These are phyloP conservation scores for Umbelopsis isabellina DNA, from an alignment of 192 early-diverging fungal genomes.

Conservation along the genomic window DNA sequence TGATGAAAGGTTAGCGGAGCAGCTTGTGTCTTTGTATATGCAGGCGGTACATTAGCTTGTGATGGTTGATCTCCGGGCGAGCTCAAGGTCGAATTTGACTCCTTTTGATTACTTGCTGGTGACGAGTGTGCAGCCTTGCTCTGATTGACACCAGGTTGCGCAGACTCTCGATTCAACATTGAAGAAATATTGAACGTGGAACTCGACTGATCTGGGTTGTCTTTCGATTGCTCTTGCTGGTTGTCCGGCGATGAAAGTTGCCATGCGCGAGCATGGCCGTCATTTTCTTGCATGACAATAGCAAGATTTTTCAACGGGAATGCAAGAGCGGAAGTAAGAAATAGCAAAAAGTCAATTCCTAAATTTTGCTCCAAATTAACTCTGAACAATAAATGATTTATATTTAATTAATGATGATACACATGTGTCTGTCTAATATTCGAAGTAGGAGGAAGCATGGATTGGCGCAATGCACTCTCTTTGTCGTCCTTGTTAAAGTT, in stretches of 20 bases:
- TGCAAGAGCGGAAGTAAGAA: not conserved
- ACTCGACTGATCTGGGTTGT: not conserved
- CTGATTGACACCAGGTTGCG: not conserved
- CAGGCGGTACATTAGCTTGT: not conserved
- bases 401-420: not conserved
- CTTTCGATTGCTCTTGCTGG: not conserved
- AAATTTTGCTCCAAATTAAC: too few relatives aligned
- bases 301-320: not conserved
- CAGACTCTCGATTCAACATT: conserved; percentile 5
- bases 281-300: conserved; percentile 10
- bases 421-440: not conserved
- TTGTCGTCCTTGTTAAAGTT: not conserved
- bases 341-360: too few relatives aligned
- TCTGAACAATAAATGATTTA: not conserved
- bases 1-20: not conserved
- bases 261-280: not conserved
- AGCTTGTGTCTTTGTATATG: not conserved
- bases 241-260: conserved; percentile 1
- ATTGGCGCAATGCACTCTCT: not conserved
- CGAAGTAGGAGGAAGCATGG: not conserved
- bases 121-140: not conserved
- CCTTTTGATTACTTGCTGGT: too few relatives aligned
- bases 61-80: not conserved
- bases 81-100: too few relatives aligned
- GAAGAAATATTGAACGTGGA: not conserved